phyloP scores from a whole-genome alignment of 148 eudicot genomes.

The Drosera capensis region DNA sequence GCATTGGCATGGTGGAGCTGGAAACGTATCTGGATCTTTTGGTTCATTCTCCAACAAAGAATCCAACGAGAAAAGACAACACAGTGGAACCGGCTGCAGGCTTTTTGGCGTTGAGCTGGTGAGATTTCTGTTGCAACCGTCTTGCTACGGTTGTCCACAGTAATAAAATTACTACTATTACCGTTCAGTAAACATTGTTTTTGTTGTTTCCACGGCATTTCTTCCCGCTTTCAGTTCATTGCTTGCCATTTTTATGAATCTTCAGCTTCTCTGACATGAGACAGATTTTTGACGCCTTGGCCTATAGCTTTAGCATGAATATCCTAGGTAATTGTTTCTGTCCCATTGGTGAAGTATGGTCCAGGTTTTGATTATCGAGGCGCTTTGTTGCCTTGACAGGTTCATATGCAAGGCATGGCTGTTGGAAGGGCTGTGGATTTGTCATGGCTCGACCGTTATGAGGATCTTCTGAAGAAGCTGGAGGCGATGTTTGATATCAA shows the following conservation, averaged over 20 bases:
- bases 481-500: constrained; percentile 70
- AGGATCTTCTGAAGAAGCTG: constrained; percentile 46
- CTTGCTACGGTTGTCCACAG: neutral
- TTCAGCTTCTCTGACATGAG: no score
- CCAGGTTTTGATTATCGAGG: neutral
- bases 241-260: no score
- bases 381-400: constrained; percentile 19
- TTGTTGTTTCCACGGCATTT: no score
- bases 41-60: constrained; percentile 29
- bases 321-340: no score
- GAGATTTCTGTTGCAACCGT: neutral
- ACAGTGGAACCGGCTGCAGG: constrained; percentile 43
- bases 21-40: constrained; percentile 35
- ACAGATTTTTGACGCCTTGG: no score
- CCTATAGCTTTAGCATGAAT: no score
- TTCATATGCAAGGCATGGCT: constrained; percentile 91
- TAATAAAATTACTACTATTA: no score
- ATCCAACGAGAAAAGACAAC: constrained; percentile 44
- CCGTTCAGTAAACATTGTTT: no score
- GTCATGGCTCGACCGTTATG: constrained; percentile 39
- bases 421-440: constrained; percentile 96
- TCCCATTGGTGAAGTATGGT: no score
- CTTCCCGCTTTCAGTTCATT: no score
- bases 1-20: constrained; percentile 35
- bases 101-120: constrained; percentile 89